Evolutionary conservation across 192 early-diverging fungal species (phyloP).

Genomic region (Mortierella hygrophila): DNA sequence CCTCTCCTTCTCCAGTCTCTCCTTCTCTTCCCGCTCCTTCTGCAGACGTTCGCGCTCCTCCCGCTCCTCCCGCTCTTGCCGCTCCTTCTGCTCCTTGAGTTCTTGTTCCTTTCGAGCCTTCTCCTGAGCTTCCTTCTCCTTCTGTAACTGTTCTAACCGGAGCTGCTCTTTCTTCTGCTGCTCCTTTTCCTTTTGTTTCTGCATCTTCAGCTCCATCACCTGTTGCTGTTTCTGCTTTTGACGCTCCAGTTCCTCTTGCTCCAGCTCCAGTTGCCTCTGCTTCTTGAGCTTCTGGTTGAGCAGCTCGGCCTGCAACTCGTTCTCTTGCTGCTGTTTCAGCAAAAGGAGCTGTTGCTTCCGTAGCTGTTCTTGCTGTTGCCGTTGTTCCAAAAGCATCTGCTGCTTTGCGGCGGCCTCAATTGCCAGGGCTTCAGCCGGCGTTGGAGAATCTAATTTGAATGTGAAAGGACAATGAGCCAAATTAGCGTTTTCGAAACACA

Average conservation of each 20-base stretch:
- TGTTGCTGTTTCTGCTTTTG: constrained; percentile 44
- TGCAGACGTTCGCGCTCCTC: constrained; percentile 23
- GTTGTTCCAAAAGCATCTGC: constrained; percentile 45
- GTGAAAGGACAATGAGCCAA: not conserved
- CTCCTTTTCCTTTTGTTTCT: constrained; percentile 9
- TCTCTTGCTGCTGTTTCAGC: constrained; percentile 29
- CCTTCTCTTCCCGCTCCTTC: constrained; percentile 20
- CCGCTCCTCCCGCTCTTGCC: not conserved
- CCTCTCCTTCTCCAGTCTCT: constrained; percentile 11
- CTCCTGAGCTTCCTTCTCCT: constrained; percentile 24
- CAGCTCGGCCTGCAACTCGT: constrained; percentile 18
- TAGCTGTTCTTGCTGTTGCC: constrained; percentile 47
- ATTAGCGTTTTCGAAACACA: not conserved
- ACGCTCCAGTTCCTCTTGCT: constrained; percentile 35
- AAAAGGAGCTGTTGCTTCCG: constrained; percentile 30
- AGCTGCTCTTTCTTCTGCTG: constrained; percentile 20
- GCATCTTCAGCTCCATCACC: constrained; percentile 29
- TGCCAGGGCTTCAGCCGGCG: constrained; percentile 52
- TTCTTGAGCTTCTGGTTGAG: constrained; percentile 27
- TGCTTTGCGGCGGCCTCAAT: constrained; percentile 45
- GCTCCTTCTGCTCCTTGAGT: constrained; percentile 17
- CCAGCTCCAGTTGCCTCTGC: constrained; percentile 22
- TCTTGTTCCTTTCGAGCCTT: constrained; percentile 11
- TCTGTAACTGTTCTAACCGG: constrained; percentile 10
- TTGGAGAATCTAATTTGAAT: constrained; percentile 32